A percentile compares a stretch with the other conserved stretches of the same genome.
phyloP scores from a whole-genome alignment of 768 basidiomycete species.

The Termitomyces sp. region DNA sequence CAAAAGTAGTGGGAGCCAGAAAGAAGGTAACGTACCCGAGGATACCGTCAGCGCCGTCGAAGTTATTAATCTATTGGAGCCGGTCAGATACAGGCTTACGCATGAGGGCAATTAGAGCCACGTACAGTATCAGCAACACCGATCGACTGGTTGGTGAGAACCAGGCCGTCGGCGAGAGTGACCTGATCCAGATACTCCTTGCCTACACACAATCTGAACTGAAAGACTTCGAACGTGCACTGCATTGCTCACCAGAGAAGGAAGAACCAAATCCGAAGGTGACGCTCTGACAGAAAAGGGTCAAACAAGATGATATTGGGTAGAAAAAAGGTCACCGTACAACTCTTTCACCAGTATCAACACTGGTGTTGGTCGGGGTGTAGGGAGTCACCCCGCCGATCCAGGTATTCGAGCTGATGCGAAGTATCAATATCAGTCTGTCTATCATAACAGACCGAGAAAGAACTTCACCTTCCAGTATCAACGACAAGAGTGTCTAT shows the following conservation, averaged over 20 bases:
- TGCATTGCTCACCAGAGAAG: constrained; percentile 43
- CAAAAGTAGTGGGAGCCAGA: background rate
- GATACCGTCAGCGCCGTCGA: constrained; percentile 57
- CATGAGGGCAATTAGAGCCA: background rate
- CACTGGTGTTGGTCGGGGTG: constrained; percentile 46
- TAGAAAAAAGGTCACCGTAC: constrained; percentile 30
- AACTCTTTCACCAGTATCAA: constrained; percentile 42
- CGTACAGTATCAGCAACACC: constrained; percentile 50
- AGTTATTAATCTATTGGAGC: constrained; percentile 26
- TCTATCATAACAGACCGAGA: background rate
- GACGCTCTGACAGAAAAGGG: constrained; percentile 37
- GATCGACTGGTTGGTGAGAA: constrained; percentile 56
- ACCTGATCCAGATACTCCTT: constrained; percentile 29
- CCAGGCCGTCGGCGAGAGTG: constrained; percentile 45
- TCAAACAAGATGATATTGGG: background rate
- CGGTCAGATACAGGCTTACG: no score
- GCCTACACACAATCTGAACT: no score
- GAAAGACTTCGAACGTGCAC: no score
- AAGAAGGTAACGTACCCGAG: constrained; percentile 42
- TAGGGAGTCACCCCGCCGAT: constrained; percentile 50
- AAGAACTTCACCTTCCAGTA: constrained; percentile 45
- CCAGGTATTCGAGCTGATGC: constrained; percentile 64
- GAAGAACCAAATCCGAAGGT: constrained; percentile 54
- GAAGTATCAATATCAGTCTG: background rate
- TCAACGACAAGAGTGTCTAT: constrained; percentile 57